These are phyloP conservation scores for Colletotrichum cereale DNA, from an alignment of 2,329 filamentous ascomycete species.

Conservation along the genomic window DNA sequence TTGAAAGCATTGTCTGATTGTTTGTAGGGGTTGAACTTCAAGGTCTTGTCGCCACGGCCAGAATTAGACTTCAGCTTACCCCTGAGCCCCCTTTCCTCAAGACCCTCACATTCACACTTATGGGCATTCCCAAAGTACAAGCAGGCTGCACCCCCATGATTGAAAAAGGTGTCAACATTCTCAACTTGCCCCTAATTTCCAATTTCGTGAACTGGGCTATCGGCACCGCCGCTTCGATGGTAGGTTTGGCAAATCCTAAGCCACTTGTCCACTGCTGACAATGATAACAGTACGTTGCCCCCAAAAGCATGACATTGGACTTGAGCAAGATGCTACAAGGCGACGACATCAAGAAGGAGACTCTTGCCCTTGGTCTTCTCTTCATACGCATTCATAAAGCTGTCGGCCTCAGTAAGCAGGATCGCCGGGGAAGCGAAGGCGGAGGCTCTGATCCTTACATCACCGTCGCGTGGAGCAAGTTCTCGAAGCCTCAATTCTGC, in stretches of 20 bases:
- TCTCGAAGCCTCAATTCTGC: conserved; percentile 97
- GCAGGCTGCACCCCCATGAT: conserved; percentile 94
- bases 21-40: conserved; percentile 75
- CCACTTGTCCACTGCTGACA: background rate
- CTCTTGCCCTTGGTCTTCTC: conserved; percentile 86
- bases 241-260: background rate
- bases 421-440: conserved; percentile 81
- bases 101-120: conserved; percentile 90
- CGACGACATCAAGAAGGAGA: conserved; percentile 92
- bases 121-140: conserved; percentile 90
- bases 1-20: conserved; percentile 66
- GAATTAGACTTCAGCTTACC: conserved; percentile 78
- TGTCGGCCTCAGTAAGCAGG: conserved; percentile 89
- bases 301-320: conserved; percentile 93
- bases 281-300: conserved; percentile 77
- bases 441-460: conserved; percentile 97
- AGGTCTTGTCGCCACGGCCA: conserved; percentile 78
- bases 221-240: conserved; percentile 82
- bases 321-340: conserved; percentile 91
- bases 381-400: conserved; percentile 94
- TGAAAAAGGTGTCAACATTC: conserved; percentile 88
- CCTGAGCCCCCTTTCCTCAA: conserved; percentile 94
- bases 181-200: conserved; percentile 92
- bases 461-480: conserved; percentile 94
- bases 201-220: conserved; percentile 99